Percentiles rank a stretch among this genome's conserved stretches.
Evolutionary conservation across 768 basidiomycete species (phyloP).

Genomic region (Sporobolomyces phaffii): DNA sequence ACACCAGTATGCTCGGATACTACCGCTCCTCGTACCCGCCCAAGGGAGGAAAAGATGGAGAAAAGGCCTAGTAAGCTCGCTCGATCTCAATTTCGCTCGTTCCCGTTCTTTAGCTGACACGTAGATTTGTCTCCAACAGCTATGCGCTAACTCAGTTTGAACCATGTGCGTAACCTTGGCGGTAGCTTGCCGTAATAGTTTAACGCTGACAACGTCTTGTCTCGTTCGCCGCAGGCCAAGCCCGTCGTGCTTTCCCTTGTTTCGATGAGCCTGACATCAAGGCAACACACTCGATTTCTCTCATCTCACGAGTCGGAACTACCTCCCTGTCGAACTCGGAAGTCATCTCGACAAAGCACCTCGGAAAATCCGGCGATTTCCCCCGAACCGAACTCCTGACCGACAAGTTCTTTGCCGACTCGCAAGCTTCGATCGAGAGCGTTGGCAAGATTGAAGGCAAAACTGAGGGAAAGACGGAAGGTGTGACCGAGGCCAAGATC

Average conservation of each 20-base stretch:
- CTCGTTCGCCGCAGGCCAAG: conserved; percentile 16
- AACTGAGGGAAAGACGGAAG: conserved; percentile 43
- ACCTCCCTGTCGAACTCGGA: conserved; percentile 85
- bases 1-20: conserved; percentile 44
- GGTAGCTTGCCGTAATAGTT: background rate
- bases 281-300: conserved; percentile 57
- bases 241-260: conserved; percentile 55
- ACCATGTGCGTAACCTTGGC: conserved; percentile 49
- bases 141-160: conserved; percentile 85
- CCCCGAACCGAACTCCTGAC: conserved; percentile 34
- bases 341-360: conserved; percentile 56
- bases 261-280: conserved; percentile 93
- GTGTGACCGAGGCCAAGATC: conserved; percentile 45
- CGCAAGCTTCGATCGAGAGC: conserved; percentile 1
- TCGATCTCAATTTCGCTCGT: too few species aligned
- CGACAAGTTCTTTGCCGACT: conserved; percentile 43
- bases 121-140: too few species aligned
- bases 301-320: conserved; percentile 61
- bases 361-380: conserved; percentile 41
- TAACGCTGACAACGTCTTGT: background rate
- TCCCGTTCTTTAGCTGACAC: too few species aligned
- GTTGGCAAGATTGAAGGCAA: conserved; percentile 25
- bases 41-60: conserved; percentile 42
- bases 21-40: conserved; percentile 37
- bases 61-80: conserved; percentile 31